Evolutionary conservation across 139 green algal genomes (phyloP).

Genomic region (Pseudopediastrum boryanum): DNA sequence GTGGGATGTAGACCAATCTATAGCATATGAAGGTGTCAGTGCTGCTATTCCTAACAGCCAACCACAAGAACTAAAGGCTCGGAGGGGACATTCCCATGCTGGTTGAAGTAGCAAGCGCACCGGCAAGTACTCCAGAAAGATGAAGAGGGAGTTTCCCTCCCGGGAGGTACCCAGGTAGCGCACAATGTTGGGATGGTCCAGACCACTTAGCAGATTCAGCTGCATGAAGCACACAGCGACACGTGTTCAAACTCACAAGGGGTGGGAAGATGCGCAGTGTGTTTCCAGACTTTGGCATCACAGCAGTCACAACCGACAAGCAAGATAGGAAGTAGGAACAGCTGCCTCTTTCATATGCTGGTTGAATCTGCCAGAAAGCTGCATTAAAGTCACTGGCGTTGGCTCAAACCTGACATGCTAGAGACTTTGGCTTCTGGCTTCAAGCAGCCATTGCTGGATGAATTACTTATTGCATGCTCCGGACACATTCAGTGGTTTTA

Average conservation of each 20-base stretch:
- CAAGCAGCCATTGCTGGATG: too few species aligned
- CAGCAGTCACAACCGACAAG: too few species aligned
- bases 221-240: constrained; percentile 70
- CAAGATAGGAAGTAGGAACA: too few species aligned
- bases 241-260: constrained; percentile 70
- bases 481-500: too few species aligned
- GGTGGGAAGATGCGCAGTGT: constrained; percentile 46
- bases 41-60: too few species aligned
- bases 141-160: constrained; percentile 79
- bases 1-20: too few species aligned
- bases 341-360: too few species aligned
- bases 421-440: too few species aligned
- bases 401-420: too few species aligned
- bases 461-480: too few species aligned
- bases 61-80: background rate
- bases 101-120: constrained; percentile 15
- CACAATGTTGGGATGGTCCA: constrained; percentile 94
- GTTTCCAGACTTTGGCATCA: constrained; percentile 64
- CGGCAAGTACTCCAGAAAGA: constrained; percentile 96
- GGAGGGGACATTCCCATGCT: background rate
- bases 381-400: too few species aligned
- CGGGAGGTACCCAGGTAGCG: constrained; percentile 90
- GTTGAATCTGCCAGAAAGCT: too few species aligned
- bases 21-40: background rate
- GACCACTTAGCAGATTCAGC: constrained; percentile 76